Base-by-base conservation (phyloP, 163 green algal species). In the Prototheca wickerhamii region DNA sequence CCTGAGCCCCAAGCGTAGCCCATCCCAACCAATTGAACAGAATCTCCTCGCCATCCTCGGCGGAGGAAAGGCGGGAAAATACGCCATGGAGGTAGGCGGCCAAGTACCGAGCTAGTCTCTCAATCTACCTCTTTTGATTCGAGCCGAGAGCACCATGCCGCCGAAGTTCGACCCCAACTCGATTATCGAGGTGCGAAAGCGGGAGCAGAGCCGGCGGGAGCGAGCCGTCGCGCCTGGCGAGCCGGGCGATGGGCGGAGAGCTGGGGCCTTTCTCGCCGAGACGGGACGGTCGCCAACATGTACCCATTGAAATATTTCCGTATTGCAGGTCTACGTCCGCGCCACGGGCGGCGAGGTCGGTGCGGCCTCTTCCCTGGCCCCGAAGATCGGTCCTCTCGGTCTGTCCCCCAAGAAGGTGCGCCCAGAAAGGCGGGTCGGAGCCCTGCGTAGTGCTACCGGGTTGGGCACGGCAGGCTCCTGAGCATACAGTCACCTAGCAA, bases 341-440 rank as follows among this genome's bases (percentile, higher is more conserved):
- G 93, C 93, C 52, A 98, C 94, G 35, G 93, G 93, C 67, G 93
- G 93, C 61, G 89, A 98, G 72, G 89, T 98, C 3, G 92, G 92
- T 75, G 91, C 92, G 43, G 92, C 92, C 17, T 97, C 91, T 6
- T 98, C 93, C 2, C 80, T 99, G 26, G 93, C 93, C 28, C 93
- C 93, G 42, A 97, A 99, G 87, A 98, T 99, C 63, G 93, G 93
- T 84, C 93, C 93, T 40, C 89, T 99, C 57, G 93, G 93, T 87
- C 86, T 99, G 46, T 98, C 93, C 32, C 93, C 93, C 58, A 99
- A 99, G 85, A 99, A 99, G 89, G 88, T 98, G 52, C 31, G 65
- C 5, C 10, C n/a, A 21, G 49, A 54, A 29, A 26, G 46, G 46
- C 76, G 76, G 40, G n/a, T n/a, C n/a, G n/a, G n/a, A n/a, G n/a